Base-by-base conservation (phyloP, 176 grass and related monocot species). In the Avena sativa region DNA sequence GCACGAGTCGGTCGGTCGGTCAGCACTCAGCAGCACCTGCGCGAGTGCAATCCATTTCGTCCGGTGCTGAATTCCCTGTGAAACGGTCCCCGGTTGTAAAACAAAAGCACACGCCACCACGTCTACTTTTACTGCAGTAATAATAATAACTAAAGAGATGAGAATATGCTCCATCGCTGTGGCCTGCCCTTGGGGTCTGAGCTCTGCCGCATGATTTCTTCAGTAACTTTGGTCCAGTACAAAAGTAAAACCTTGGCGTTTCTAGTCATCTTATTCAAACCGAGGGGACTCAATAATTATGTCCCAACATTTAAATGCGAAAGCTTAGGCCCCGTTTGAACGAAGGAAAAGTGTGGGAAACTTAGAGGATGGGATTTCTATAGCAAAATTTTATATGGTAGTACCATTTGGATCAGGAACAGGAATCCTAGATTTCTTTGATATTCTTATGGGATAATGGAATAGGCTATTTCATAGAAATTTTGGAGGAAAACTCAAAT, bases 11-110 rank as follows among this genome's bases (percentile, higher is more conserved):
- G 67, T 50, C 74, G 40, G 61, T 43, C 40, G 40, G 40, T 43
- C 12, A 21, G 75, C 28, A 28, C 28, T 63, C 81, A 12, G 81
- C 30, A 66, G 68, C 49, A 79, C 49, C 84, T 65, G 67, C 56
- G 80, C 48, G 25, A 40, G 75, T 14, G 69, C 86, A 85, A 77
- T 62, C 89, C 86, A 77, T 85, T 82, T 56, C 81, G 78, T 40
- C 57, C 40, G 32, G 80, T 43, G 86, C 81, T 88, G 81, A 88
- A 91, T 76, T 73, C 85, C 55, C 69, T 51, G 89, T 75, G 51
- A 52, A 53, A 19, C 43, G 68, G 15, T 5, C 28, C 47, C 48
- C 47, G 4, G 47, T 30, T 36, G 81, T 85, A 55, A 80, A 86
- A 88, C 70, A 61, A 86, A 71, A 48, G 65, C 55, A 49, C 77